Evolutionary conservation across 108 stramenopile genomes (phyloP).

Genomic region (Fistulifera solaris): DNA sequence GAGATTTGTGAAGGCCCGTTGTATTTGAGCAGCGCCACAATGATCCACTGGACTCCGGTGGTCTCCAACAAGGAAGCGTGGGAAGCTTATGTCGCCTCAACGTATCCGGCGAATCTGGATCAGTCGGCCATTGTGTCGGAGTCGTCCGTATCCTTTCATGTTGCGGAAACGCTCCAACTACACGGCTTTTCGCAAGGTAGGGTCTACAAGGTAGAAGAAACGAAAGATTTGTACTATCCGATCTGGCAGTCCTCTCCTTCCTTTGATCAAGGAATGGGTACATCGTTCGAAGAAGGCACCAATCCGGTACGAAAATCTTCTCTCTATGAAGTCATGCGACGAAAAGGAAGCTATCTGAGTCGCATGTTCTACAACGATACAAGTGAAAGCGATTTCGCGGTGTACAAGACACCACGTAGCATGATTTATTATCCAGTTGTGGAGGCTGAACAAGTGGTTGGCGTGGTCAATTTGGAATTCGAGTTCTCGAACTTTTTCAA

Average conservation of each 20-base stretch:
- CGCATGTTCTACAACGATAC: background rate
- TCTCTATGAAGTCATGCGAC: conserved; percentile 1
- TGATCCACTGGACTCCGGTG: background rate
- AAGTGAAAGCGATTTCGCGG: background rate
- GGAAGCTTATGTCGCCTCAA: background rate
- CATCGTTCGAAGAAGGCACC: background rate
- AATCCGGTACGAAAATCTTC: background rate
- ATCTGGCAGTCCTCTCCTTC: background rate
- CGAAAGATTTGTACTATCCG: background rate
- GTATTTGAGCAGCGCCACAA: background rate
- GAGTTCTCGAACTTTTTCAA: background rate
- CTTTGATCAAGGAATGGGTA: too few species aligned
- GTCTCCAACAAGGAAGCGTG: background rate
- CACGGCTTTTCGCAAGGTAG: too few species aligned
- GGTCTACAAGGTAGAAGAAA: too few species aligned
- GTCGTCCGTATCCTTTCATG: too few species aligned
- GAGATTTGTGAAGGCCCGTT: background rate
- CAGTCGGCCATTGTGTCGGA: too few species aligned
- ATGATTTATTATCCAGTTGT: background rate
- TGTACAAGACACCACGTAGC: background rate
- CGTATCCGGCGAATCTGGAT: background rate
- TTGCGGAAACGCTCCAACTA: too few species aligned
- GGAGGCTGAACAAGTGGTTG: background rate
- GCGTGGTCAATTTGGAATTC: background rate
- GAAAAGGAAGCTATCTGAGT: background rate